Conservation (phyloP, 306 rosid genomes). For the Vigna trinervia region DNA sequence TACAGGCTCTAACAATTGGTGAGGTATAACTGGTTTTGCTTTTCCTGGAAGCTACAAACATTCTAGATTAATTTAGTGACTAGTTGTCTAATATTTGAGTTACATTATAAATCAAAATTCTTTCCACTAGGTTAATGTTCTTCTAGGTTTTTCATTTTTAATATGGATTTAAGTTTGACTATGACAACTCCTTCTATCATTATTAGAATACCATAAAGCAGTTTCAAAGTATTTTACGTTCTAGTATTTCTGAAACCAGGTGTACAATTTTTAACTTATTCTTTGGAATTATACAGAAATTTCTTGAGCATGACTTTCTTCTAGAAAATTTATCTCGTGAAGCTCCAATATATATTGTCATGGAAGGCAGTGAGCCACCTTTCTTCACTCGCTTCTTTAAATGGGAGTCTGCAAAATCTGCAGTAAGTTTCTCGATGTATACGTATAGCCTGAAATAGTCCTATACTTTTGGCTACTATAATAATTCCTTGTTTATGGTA, state of each 20-base stretch:
- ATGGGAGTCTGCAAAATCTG: constrained; percentile 89
- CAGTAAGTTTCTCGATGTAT: constrained; percentile 59
- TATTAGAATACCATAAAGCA: constrained; percentile 12
- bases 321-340: constrained; percentile 73
- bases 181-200: constrained; percentile 22
- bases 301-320: constrained; percentile 85
- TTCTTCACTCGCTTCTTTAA: constrained; percentile 96
- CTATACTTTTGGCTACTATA: constrained; percentile 36
- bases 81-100: constrained; percentile 31
- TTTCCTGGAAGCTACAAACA: constrained; percentile 40
- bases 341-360: constrained; percentile 76
- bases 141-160: not conserved
- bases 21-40: constrained; percentile 72
- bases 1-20: constrained; percentile 81
- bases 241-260: constrained; percentile 37
- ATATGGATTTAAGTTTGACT: constrained; percentile 28
- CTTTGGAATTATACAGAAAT: constrained; percentile 68
- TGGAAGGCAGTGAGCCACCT: constrained; percentile 95
- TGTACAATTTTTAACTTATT: constrained; percentile 36
- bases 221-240: constrained; percentile 24
- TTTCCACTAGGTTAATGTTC: not conserved
- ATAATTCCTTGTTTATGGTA: constrained; percentile 45
- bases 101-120: constrained; percentile 16
- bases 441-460: constrained; percentile 27
- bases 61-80: constrained; percentile 23